phyloP scores from a whole-genome alignment of 2,329 filamentous ascomycete genomes.

The Madurella mycetomatis region DNA sequence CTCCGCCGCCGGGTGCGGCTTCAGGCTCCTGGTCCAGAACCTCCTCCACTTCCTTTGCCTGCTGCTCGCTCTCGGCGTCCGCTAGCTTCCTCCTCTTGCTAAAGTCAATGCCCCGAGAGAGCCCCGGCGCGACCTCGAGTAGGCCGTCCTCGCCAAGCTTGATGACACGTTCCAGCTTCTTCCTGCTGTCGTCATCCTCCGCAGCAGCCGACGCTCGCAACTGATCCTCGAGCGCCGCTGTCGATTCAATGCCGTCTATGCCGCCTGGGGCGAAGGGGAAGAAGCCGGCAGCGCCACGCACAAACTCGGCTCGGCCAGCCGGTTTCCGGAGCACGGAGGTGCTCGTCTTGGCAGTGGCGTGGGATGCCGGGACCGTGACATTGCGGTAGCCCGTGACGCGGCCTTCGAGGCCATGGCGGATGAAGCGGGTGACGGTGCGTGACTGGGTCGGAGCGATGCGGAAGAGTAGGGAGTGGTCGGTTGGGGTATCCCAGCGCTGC shows the following conservation, averaged over 20 bases:
- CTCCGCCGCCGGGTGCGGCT: slow-evolving; percentile 30
- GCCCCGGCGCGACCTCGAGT: slow-evolving; percentile 76
- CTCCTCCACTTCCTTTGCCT: slow-evolving; percentile 66
- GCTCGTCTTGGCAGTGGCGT: slow-evolving; percentile 90
- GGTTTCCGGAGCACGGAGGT: slow-evolving; percentile 85
- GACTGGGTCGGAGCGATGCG: slow-evolving; percentile 86
- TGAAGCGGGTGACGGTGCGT: slow-evolving; percentile 90
- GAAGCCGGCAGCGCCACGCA: slow-evolving; percentile 86
- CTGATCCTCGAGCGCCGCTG: slow-evolving; percentile 79
- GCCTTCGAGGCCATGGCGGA: slow-evolving; percentile 84
- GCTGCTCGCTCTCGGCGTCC: slow-evolving; percentile 56
- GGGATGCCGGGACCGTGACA: slow-evolving; percentile 84
- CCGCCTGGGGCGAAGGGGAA: slow-evolving; percentile 93
- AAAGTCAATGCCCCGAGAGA: slow-evolving; percentile 73
- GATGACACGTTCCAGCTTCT: slow-evolving; percentile 77
- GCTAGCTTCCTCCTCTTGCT: slow-evolving; percentile 54
- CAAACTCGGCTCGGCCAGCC: slow-evolving; percentile 81
- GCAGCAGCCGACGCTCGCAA: slow-evolving; percentile 46
- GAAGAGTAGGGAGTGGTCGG: slow-evolving; percentile 80
- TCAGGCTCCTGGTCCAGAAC: slow-evolving; percentile 48
- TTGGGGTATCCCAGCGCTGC: slow-evolving; percentile 78
- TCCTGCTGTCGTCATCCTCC: slow-evolving; percentile 41
- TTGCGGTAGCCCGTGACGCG: slow-evolving; percentile 91
- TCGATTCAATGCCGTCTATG: slow-evolving; percentile 78
- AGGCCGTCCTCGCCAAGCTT: slow-evolving; percentile 77